Conservation (phyloP, 768 basidiomycete species). For the Panus rudis region DNA sequence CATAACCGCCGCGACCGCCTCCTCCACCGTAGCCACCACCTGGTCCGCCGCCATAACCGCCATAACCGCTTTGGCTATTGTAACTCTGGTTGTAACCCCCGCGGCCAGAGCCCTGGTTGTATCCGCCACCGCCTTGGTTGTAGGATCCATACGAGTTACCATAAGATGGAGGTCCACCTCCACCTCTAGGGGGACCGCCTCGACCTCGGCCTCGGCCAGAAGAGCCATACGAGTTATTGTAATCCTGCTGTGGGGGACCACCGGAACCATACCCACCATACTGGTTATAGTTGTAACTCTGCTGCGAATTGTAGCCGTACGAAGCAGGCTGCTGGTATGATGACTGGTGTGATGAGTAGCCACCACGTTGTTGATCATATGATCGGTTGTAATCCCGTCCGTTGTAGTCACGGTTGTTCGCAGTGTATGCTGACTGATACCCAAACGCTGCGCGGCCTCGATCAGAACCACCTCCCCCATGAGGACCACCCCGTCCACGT, state of each 20-base stretch:
- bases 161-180: constrained; percentile 22
- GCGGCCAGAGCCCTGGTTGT: constrained; percentile 16
- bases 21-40: constrained; percentile 26
- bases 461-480: constrained; percentile 22
- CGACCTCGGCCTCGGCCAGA: constrained; percentile 20
- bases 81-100: constrained; percentile 21
- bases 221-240: constrained; percentile 19
- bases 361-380: not conserved
- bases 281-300: constrained; percentile 1
- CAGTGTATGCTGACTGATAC: constrained; percentile 4
- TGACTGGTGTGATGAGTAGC: constrained; percentile 2
- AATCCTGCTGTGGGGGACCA: constrained; percentile 17
- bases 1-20: constrained; percentile 27
- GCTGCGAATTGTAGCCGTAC: constrained; percentile 9
- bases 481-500: constrained; percentile 34
- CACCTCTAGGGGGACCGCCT: constrained; percentile 14
- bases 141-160: constrained; percentile 15
- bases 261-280: constrained; percentile 24
- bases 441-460: not conserved
- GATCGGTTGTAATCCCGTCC: constrained; percentile 5
- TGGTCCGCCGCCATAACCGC: constrained; percentile 22
- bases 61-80: constrained; percentile 22
- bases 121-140: constrained; percentile 24
- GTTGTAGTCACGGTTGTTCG: constrained; percentile 10
- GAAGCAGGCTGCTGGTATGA: constrained; percentile 7